These are phyloP conservation scores for Themeda triandra DNA, from an alignment of 176 grass and related monocot species.

Conservation along the genomic window DNA sequence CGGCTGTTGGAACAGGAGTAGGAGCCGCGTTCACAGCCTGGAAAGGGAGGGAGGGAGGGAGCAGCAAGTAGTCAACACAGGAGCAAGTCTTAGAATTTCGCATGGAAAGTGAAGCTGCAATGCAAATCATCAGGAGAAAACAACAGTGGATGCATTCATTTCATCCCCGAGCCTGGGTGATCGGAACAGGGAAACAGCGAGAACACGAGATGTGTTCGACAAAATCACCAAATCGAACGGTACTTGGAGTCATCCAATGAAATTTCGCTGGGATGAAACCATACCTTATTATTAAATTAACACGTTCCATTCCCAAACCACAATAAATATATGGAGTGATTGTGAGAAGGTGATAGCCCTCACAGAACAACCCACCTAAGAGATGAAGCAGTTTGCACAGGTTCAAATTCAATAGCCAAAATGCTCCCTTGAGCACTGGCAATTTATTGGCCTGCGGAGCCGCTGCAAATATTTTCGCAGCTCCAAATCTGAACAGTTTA, in stretches of 20 bases:
- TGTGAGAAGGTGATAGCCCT: neutral
- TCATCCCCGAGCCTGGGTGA: neutral
- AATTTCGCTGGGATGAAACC: neutral
- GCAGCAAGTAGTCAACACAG: neutral
- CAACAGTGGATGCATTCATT: neutral
- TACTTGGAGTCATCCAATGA: neutral
- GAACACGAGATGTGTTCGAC: neutral
- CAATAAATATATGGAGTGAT: neutral
- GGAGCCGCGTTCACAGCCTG: neutral
- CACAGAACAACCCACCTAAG: neutral
- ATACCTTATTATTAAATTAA: neutral
- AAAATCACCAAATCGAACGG: neutral
- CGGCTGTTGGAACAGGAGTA: slow-evolving; percentile 6
- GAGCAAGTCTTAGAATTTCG: neutral
- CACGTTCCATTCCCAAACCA: neutral
- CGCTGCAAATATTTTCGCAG: slow-evolving; percentile 32
- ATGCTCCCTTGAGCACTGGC: neutral
- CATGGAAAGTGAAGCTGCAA: neutral
- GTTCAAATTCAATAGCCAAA: neutral
- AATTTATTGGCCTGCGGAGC: slow-evolving; percentile 6
- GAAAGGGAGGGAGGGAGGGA: neutral
- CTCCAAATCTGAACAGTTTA: slow-evolving; percentile 11
- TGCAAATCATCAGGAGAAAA: neutral
- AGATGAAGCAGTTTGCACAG: neutral
- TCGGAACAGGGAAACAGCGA: neutral